phyloP scores from a whole-genome alignment of 139 green algal genomes.

The Deuterostichococcus epilithicus region DNA sequence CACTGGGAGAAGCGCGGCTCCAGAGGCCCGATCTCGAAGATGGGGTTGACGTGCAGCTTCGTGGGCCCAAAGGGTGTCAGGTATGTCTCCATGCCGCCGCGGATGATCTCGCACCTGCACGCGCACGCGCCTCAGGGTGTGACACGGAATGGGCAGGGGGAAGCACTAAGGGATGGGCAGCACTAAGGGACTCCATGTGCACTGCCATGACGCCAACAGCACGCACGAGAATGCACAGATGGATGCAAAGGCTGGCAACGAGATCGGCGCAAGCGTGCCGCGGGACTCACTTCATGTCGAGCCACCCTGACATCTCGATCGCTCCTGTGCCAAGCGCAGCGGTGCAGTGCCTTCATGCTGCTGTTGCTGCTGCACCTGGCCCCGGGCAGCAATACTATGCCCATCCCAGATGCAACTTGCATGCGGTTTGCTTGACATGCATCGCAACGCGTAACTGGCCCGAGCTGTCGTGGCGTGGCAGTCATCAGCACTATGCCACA shows the following conservation, averaged over 20 bases:
- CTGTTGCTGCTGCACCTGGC: no score
- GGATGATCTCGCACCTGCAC: constrained; percentile 61
- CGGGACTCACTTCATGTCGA: constrained; percentile 49
- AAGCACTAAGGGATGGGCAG: no score
- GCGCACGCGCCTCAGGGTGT: neutral
- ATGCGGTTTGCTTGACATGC: no score
- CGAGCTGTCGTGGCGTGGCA: no score
- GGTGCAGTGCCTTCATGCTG: no score
- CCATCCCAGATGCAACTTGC: no score
- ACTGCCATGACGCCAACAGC: no score
- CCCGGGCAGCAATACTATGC: no score
- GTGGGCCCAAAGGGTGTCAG: constrained; percentile 64
- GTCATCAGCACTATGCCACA: no score
- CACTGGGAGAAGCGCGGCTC: constrained; percentile 66
- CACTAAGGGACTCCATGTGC: no score
- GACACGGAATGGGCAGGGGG: neutral
- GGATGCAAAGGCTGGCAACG: neutral
- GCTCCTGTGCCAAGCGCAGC: constrained; percentile 35
- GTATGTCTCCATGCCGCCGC: constrained; percentile 67
- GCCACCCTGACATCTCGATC: constrained; percentile 75
- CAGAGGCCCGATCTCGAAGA: constrained; percentile 76
- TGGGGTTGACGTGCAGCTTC: constrained; percentile 64
- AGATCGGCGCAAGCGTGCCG: neutral
- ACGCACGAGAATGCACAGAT: no score
- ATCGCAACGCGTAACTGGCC: no score